Percentiles rank a stretch among this genome's conserved stretches.
Evolutionary conservation across 352 stramenopile species (phyloP).

Genomic region (Phytophthora ramorum): DNA sequence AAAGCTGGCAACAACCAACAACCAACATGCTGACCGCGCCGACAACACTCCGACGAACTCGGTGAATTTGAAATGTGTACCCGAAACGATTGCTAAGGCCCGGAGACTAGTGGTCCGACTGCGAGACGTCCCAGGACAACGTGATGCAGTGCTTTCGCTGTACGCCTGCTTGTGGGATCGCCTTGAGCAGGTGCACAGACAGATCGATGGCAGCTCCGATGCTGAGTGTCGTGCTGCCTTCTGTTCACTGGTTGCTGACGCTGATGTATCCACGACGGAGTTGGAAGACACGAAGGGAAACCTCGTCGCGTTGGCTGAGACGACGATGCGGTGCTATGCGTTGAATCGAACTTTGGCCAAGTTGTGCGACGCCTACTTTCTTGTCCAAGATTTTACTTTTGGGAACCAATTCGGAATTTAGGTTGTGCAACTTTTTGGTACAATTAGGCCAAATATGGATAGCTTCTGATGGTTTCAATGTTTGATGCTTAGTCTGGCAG

Average conservation of each 20-base stretch:
- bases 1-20: neutral
- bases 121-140: neutral
- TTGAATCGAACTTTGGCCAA: conserved; percentile 14
- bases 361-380: neutral
- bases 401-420: too few relatives aligned
- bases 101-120: neutral
- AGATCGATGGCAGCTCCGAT: neutral
- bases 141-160: neutral
- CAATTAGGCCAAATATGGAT: too few relatives aligned
- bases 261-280: neutral
- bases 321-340: conserved; percentile 5
- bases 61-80: neutral
- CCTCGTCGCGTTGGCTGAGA: conserved; percentile 1
- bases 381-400: neutral
- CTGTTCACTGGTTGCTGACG: neutral
- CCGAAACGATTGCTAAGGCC: neutral
- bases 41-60: neutral
- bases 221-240: neutral
- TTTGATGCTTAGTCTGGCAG: too few relatives aligned
- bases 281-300: neutral
- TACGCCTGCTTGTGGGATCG: conserved; percentile 4
- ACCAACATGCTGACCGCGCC: neutral
- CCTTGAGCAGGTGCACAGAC: neutral
- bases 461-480: too few relatives aligned
- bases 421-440: too few relatives aligned